phyloP scores from a whole-genome alignment of 768 basidiomycete species.

The Lyophyllum decastes region DNA sequence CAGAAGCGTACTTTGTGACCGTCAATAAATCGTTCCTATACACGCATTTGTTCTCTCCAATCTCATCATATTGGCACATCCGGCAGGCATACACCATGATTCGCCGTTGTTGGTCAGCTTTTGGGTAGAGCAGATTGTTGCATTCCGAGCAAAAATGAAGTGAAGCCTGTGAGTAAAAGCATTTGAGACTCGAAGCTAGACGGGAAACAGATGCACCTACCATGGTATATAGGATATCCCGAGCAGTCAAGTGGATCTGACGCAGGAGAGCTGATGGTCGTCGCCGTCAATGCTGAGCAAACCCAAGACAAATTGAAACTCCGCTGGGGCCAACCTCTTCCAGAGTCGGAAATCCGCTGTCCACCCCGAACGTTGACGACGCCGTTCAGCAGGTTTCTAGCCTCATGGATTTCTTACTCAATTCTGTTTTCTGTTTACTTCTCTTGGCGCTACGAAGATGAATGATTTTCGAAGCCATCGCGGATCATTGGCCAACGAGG shows the following conservation, averaged over 20 bases:
- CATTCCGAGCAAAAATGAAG: conserved; percentile 93
- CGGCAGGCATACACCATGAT: conserved; percentile 90
- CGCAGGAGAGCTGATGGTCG: background rate
- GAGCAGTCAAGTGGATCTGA: background rate
- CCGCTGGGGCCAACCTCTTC: too few species aligned
- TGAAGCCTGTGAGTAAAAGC: conserved; percentile 53
- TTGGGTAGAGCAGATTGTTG: conserved; percentile 92
- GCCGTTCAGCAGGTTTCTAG: too few species aligned
- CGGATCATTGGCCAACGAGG: too few species aligned
- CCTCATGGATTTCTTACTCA: too few species aligned
- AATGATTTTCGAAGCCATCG: too few species aligned
- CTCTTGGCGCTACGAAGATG: too few species aligned
- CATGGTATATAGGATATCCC: background rate
- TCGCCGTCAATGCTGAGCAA: background rate
- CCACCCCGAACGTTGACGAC: too few species aligned
- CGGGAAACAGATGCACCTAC: background rate
- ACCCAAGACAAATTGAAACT: background rate
- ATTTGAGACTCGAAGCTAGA: background rate
- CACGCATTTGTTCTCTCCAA: conserved; percentile 85
- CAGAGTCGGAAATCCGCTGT: too few species aligned
- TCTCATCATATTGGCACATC: conserved; percentile 86
- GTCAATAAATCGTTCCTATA: conserved; percentile 93
- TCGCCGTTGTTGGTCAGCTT: conserved; percentile 83
- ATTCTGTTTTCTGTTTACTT: too few species aligned
- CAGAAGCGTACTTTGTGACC: conserved; percentile 73